Evolutionary conservation across 169 alveolate genomes (phyloP).

Genomic region (Toxoplasma gondii): DNA sequence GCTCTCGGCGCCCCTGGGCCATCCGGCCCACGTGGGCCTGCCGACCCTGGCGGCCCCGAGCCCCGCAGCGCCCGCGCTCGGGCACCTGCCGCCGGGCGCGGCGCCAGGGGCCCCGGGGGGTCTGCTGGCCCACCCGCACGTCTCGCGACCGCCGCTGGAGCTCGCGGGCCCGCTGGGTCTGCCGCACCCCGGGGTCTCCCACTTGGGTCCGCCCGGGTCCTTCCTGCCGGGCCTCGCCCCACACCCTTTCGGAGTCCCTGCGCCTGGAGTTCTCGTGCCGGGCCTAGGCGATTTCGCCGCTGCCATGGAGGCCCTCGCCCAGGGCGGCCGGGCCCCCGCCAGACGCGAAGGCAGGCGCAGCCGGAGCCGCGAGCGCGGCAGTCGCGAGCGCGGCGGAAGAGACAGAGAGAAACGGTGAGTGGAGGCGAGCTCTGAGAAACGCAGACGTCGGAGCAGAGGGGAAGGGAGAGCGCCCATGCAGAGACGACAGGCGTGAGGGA

Average conservation of each 20-base stretch:
- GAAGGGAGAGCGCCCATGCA: neutral
- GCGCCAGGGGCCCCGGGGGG: constrained; percentile 34
- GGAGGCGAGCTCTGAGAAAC: neutral
- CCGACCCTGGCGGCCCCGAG: constrained; percentile 36
- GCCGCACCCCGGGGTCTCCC: neutral
- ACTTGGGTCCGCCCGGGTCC: neutral
- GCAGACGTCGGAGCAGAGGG: neutral
- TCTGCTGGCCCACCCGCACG: constrained; percentile 38
- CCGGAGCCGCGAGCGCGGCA: constrained; percentile 2
- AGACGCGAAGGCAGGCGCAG: neutral
- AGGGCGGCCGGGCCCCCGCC: neutral
- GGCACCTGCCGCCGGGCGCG: constrained; percentile 51
- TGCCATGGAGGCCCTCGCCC: neutral
- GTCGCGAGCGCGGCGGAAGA: constrained; percentile 24
- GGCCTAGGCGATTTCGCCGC: neutral
- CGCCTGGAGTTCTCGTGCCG: neutral
- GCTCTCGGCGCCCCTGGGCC: neutral
- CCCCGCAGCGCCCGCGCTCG: constrained; percentile 5
- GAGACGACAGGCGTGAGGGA: neutral
- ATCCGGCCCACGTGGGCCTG: constrained; percentile 26
- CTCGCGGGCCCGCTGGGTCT: neutral
- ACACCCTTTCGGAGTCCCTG: constrained; percentile 3
- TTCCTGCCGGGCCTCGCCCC: neutral
- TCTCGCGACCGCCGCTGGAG: neutral
- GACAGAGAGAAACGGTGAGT: neutral